Conservation (phyloP, 192 early-diverging fungal genomes). For the Dissophora globulifera region DNA sequence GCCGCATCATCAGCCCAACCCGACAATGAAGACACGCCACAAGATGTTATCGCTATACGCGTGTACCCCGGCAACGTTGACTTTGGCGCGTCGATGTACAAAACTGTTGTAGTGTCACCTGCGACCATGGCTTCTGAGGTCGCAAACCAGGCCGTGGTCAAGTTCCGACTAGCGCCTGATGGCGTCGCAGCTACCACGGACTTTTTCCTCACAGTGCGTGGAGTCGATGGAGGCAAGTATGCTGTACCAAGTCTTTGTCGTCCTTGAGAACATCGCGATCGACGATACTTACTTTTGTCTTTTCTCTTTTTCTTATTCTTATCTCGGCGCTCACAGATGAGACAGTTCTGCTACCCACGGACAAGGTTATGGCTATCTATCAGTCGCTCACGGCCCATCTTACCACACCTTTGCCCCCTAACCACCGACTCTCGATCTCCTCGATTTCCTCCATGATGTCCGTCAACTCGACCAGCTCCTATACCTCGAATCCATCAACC, state of each 20-base stretch:
- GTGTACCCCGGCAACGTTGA: constrained; percentile 70
- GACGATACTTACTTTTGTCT: too few relatives aligned
- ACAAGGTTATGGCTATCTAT: constrained; percentile 66
- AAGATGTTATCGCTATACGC: constrained; percentile 58
- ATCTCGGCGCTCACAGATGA: too few relatives aligned
- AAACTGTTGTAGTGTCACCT: constrained; percentile 60
- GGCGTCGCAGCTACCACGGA: constrained; percentile 51
- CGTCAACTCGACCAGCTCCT: constrained; percentile 40
- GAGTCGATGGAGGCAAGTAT: constrained; percentile 60
- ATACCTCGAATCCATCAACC: constrained; percentile 34
- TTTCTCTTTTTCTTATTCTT: not conserved
- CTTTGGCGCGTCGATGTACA: constrained; percentile 62
- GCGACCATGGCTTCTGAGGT: constrained; percentile 59
- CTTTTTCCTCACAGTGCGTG: constrained; percentile 65
- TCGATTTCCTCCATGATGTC: constrained; percentile 56
- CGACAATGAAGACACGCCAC: constrained; percentile 20
- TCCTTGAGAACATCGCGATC: too few relatives aligned
- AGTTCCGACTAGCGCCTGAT: constrained; percentile 61
- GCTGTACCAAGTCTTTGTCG: too few relatives aligned
- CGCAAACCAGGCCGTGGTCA: constrained; percentile 60
- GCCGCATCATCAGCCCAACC: constrained; percentile 21
- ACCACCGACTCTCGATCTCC: constrained; percentile 54
- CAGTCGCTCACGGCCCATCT: constrained; percentile 61
- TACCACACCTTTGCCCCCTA: constrained; percentile 62
- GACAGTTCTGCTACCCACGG: constrained; percentile 57